Percentiles rank a stretch among this genome's conserved stretches.
These are phyloP conservation scores for Pichia heedii DNA, from an alignment of 805 yeast genomes.

Conservation along the genomic window DNA sequence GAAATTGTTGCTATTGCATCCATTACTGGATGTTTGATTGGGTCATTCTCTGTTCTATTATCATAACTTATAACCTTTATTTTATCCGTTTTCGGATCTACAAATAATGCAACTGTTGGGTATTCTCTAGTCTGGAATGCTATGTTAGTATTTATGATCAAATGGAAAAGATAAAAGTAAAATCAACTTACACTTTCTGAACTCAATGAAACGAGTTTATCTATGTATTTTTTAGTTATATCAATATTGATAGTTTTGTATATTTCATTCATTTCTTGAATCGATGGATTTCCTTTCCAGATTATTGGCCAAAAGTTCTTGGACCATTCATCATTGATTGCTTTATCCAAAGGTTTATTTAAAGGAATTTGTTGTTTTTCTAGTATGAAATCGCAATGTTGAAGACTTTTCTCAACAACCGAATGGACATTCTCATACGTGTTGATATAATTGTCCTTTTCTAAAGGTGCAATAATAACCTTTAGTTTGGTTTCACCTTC, in stretches of 20 bases:
- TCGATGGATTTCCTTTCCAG: constrained; percentile 89
- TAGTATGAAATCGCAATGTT: constrained; percentile 4
- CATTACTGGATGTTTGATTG: constrained; percentile 71
- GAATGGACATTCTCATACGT: constrained; percentile 12
- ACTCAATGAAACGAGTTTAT: background rate
- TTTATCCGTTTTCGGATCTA: constrained; percentile 41
- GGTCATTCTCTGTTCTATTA: constrained; percentile 34
- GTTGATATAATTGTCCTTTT: constrained; percentile 3
- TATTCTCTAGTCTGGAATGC: background rate
- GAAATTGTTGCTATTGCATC: constrained; percentile 61
- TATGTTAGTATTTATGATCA: too few species aligned
- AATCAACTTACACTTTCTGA: background rate
- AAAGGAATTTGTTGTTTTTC: constrained; percentile 39
- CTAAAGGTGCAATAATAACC: constrained; percentile 41
- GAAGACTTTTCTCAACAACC: background rate
- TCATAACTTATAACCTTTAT: constrained; percentile 34
- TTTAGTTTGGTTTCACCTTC: constrained; percentile 5
- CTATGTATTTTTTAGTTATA: constrained; percentile 29
- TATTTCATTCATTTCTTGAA: constrained; percentile 51
- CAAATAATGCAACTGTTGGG: constrained; percentile 40
- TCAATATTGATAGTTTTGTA: constrained; percentile 33
- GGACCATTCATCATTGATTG: constrained; percentile 60
- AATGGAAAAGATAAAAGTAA: too few species aligned
- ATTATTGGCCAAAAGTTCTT: constrained; percentile 71
- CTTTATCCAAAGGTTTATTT: constrained; percentile 62